These are phyloP conservation scores for Trichoderma atroviride DNA, from an alignment of 2,329 filamentous ascomycete species.

Conservation along the genomic window DNA sequence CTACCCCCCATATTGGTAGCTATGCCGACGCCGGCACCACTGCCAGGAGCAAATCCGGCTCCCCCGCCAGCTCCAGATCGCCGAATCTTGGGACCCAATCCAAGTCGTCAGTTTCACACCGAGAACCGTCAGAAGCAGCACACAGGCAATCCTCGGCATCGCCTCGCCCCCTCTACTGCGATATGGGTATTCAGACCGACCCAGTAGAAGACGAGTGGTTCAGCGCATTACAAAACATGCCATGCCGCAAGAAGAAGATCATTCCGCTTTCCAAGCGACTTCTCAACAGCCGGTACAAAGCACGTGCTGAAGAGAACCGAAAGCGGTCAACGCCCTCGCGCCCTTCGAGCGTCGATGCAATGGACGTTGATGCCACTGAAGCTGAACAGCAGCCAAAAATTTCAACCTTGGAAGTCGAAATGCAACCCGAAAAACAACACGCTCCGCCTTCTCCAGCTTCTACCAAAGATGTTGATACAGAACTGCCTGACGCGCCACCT, in stretches of 20 bases:
- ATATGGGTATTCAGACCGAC: slow-evolving; percentile 59
- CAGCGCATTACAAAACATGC: slow-evolving; percentile 42
- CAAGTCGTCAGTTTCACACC: slow-evolving; percentile 36
- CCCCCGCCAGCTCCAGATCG: slow-evolving; percentile 50
- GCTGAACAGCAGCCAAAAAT: slow-evolving; percentile 35
- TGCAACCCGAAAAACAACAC: slow-evolving; percentile 27
- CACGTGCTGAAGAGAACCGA: slow-evolving; percentile 45
- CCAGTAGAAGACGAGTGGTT: slow-evolving; percentile 58
- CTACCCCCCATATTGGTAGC: slow-evolving; percentile 40
- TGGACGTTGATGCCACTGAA: slow-evolving; percentile 46
- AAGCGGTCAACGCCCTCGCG: slow-evolving; percentile 34
- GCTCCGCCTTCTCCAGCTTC: slow-evolving; percentile 32
- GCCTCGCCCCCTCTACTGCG: slow-evolving; percentile 50
- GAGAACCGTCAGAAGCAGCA: slow-evolving; percentile 34
- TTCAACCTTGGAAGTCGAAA: slow-evolving; percentile 28
- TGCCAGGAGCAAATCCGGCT: slow-evolving; percentile 56
- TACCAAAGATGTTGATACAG: slow-evolving; percentile 33
- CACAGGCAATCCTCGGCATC: slow-evolving; percentile 46
- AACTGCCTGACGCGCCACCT: slow-evolving; percentile 38
- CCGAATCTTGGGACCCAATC: slow-evolving; percentile 39
- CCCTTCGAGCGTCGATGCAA: slow-evolving; percentile 39
- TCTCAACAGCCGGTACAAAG: slow-evolving; percentile 51
- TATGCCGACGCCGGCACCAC: slow-evolving; percentile 60
- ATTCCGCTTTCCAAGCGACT: slow-evolving; percentile 58
- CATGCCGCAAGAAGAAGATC: slow-evolving; percentile 51